These are phyloP conservation scores for Hyaloscypha finlandica DNA, from an alignment of 495 filamentous ascomycete genomes.

Conservation along the genomic window DNA sequence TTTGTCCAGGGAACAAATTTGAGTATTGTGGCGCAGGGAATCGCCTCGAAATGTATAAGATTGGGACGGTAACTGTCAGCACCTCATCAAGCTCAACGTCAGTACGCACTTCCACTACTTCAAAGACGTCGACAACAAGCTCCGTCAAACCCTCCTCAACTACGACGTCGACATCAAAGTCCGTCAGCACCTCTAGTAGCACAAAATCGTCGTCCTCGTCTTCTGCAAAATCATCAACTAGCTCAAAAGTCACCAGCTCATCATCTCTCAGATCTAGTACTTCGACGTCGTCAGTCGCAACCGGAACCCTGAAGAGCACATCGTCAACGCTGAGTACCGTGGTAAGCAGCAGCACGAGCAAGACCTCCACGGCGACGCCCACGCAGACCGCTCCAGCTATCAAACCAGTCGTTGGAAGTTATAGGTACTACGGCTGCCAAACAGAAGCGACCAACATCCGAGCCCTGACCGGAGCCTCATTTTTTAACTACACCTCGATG, in stretches of 20 bases:
- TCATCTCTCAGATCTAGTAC: background rate
- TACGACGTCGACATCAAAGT: constrained; percentile 11
- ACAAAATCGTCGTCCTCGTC: constrained; percentile 14
- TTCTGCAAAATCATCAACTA: background rate
- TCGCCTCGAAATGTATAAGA: constrained; percentile 42
- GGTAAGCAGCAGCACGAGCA: constrained; percentile 15
- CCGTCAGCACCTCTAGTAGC: constrained; percentile 25
- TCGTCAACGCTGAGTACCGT: constrained; percentile 31
- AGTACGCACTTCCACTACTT: background rate
- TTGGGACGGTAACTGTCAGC: background rate
- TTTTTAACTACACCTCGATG: constrained; percentile 48
- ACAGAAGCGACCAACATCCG: constrained; percentile 43
- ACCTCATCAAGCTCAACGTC: constrained; percentile 3
- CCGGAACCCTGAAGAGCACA: background rate
- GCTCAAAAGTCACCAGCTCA: background rate
- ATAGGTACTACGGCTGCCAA: constrained; percentile 32
- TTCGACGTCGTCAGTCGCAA: background rate
- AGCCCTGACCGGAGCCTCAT: constrained; percentile 31
- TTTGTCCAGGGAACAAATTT: constrained; percentile 32
- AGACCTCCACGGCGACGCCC: constrained; percentile 13
- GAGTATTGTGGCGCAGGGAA: constrained; percentile 41
- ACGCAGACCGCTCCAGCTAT: constrained; percentile 25
- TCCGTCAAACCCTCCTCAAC: background rate
- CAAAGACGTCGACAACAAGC: constrained; percentile 7
- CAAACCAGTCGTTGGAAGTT: constrained; percentile 34